Base-by-base conservation (phyloP, 176 grass and related monocot species). In the maize (Zea mays) region DNA sequence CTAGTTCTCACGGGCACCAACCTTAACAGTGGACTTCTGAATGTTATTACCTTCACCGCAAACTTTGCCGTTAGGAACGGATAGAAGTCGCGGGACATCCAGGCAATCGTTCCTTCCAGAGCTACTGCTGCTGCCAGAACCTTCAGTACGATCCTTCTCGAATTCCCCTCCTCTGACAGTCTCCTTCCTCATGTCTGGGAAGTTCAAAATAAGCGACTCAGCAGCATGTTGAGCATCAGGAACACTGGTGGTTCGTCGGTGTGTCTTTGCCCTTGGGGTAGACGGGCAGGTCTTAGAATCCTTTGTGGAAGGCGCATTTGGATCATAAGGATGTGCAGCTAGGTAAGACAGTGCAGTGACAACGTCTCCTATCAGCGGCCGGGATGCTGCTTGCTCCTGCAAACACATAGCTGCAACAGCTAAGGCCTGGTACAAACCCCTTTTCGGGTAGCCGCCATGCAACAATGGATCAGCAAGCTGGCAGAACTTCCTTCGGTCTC, bases 401-500 rank as follows among this genome's bases (percentile, higher is more conserved):
- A 99, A 92, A 72, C 96, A 99, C 96, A 99, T 99, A 43, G 96
- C 86, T n/a, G 96, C 84, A 74, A 99, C 78, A 71, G 92, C 92
- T 83, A 99, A 85, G 75, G 96, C 90, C 81, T 95, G 96, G 55
- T 99, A 99, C 70, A 99, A 40, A 27, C 96, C 90, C 85, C 96
- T 93, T 85, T 80, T 95, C 11, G 96, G 92, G 58, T 90, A 99
- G 19, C 52, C 47, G 7, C 88, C 88, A 73, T 83, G 83, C 35
- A 99, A 78, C 33, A 79, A 86, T 61, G 92, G 92, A 72, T 99
- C 96, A 2, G 86, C 96, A 88, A 99, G 90, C 68, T 90, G 87
- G 52, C 85, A 74, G 57, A 99, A 99, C 68, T 95, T 95, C 39
- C 96, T 90, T 67, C 96, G 76, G 86, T 95, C 96, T 85, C 85